phyloP scores from a whole-genome alignment of 495 filamentous ascomycete genomes.

The Penicillium paradoxum region DNA sequence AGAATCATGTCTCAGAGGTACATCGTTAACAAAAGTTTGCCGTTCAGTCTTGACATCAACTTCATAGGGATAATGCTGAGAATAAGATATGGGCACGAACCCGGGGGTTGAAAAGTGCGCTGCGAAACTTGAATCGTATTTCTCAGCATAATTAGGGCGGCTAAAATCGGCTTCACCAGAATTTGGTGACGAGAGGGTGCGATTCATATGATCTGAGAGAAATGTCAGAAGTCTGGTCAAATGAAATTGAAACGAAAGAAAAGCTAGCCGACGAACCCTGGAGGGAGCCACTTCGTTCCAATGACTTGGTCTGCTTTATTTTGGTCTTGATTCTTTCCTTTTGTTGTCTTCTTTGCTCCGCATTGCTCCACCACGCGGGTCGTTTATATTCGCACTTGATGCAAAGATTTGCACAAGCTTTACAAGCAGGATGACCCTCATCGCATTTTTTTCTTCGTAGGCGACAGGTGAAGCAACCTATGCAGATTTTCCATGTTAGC shows the following conservation, averaged over 20 bases:
- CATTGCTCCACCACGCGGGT: slow-evolving; percentile 94
- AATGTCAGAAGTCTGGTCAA: not conserved
- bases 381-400: slow-evolving; percentile 92
- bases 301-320: slow-evolving; percentile 93
- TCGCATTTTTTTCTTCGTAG: slow-evolving; percentile 97
- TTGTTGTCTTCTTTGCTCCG: slow-evolving; percentile 73
- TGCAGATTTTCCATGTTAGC: slow-evolving; percentile 4
- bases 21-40: slow-evolving; percentile 89
- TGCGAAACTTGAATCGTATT: slow-evolving; percentile 57
- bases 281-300: slow-evolving; percentile 65
- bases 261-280: slow-evolving; percentile 26
- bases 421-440: slow-evolving; percentile 80
- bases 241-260: not conserved
- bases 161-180: slow-evolving; percentile 71
- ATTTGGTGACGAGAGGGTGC: slow-evolving; percentile 56
- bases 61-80: slow-evolving; percentile 67
- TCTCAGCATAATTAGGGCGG: slow-evolving; percentile 52
- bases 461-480: slow-evolving; percentile 97
- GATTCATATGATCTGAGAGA: not conserved
- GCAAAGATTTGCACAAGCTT: slow-evolving; percentile 81
- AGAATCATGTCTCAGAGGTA: slow-evolving; percentile 77
- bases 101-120: slow-evolving; percentile 43
- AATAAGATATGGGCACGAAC: slow-evolving; percentile 25
- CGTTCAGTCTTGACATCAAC: slow-evolving; percentile 94
- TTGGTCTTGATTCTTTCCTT: slow-evolving; percentile 96